Percentiles rank a stretch among this genome's conserved stretches.
phyloP scores from a whole-genome alignment of 1,284 basidiomycete species.

The Ustilago trichophora region DNA sequence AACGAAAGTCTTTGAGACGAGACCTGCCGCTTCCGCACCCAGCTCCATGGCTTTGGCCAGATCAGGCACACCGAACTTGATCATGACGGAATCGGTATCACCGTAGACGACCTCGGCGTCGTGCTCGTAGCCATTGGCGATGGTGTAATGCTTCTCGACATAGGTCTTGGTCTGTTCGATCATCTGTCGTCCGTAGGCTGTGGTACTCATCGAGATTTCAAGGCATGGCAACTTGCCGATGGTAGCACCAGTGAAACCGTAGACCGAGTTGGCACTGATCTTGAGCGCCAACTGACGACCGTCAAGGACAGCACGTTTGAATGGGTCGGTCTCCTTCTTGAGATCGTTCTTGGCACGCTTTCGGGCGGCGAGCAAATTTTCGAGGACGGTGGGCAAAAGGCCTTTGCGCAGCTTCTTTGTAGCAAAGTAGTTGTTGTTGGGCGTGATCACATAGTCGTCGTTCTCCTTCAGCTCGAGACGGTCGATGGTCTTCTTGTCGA shows the following conservation, averaged over 20 bases:
- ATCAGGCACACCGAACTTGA: conserved; percentile 64
- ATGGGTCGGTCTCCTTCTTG: conserved; percentile 65
- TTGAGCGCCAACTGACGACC: conserved; percentile 65
- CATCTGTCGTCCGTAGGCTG: conserved; percentile 66
- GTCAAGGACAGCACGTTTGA: conserved; percentile 65
- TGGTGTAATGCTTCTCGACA: conserved; percentile 63
- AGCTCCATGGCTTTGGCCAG: conserved; percentile 62
- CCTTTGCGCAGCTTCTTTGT: conserved; percentile 60
- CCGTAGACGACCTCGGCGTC: conserved; percentile 66
- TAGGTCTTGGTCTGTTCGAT: conserved; percentile 64
- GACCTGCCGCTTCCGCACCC: conserved; percentile 89
- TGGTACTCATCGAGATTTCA: conserved; percentile 66
- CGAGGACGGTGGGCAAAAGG: conserved; percentile 62
- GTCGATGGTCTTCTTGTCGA: conserved; percentile 64
- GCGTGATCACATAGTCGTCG: conserved; percentile 63
- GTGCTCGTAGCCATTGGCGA: conserved; percentile 65
- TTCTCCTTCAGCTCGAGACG: conserved; percentile 58
- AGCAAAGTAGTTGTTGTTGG: conserved; percentile 66
- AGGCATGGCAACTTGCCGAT: conserved; percentile 65
- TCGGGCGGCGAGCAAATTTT: conserved; percentile 60
- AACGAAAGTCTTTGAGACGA: conserved; percentile 72
- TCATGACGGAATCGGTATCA: conserved; percentile 67
- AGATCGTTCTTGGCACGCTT: conserved; percentile 65
- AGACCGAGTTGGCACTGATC: conserved; percentile 66
- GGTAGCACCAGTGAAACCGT: conserved; percentile 66